These are phyloP conservation scores for Platanthera guangdongensis DNA, from an alignment of 106 monocot genomes.

Conservation along the genomic window DNA sequence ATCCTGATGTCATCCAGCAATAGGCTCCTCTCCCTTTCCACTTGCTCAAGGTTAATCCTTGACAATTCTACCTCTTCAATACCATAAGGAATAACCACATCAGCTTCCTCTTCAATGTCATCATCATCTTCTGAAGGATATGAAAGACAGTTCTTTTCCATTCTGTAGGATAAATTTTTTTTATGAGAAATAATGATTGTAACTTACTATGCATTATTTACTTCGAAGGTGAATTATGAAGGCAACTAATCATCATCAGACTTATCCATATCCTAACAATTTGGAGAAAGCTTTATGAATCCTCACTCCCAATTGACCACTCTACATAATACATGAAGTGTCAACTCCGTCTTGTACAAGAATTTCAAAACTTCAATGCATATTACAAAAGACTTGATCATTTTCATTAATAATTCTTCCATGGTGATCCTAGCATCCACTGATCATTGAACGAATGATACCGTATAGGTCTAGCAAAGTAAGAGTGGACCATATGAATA, in stretches of 20 bases:
- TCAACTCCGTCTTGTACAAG: too few relatives aligned
- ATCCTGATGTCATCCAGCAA: conserved; percentile 73
- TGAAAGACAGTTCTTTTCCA: conserved; percentile 47
- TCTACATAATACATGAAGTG: too few relatives aligned
- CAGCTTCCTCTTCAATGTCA: conserved; percentile 79
- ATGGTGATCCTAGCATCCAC: neutral
- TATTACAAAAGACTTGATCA: neutral
- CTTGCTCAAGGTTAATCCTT: conserved; percentile 59
- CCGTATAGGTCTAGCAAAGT: too few relatives aligned
- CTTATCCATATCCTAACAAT: too few relatives aligned
- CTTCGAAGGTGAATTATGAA: too few relatives aligned
- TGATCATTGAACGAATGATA: neutral
- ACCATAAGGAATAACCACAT: conserved; percentile 90
- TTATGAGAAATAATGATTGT: neutral
- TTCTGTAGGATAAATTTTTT: neutral
- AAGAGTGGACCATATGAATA: too few relatives aligned
- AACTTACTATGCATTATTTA: too few relatives aligned
- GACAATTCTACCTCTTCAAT: conserved; percentile 94
- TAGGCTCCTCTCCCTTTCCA: conserved; percentile 71
- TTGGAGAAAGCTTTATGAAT: too few relatives aligned
- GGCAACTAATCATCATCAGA: too few relatives aligned
- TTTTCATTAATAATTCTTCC: neutral
- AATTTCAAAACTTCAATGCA: too few relatives aligned
- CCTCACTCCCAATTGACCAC: too few relatives aligned
- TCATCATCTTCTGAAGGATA: conserved; percentile 82